Evolutionary conservation across 306 rosid species (phyloP), one percentile per base, ranked within the genome.

Genomic region (Fagus crenata): DNA sequence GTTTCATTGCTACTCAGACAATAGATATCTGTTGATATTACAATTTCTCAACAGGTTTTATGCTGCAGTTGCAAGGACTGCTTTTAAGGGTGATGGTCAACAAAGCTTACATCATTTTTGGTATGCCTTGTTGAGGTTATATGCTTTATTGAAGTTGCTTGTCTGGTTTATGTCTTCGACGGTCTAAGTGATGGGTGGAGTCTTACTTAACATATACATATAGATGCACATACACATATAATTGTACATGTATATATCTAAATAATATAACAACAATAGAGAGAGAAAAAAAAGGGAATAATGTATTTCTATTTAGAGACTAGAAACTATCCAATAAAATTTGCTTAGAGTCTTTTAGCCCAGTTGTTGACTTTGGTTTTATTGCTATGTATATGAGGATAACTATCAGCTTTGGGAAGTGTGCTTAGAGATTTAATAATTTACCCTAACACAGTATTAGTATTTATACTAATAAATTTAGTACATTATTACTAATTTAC

Each of bases 61-160:
- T 81, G 91, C 96, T 74, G 98, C 91, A 1, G 80, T 90, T 77
- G 97, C 90, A 17, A 89, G 76, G 85, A 95, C 98, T 31, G 97
- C 97, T 82, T 95, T 95, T 78, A 95, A 95, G 96, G 96, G 97
- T 67, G 98, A 95, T 80, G 88, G 97, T 72, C 97, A 95, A 82
- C 92, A 89, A 82, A 95, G 96, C 82, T 89, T 95, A 77, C 98
- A 95, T 88, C 91, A 90, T 82, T 95, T 95, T 87, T 92, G 98
- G 98, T 95, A 92, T 76, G 85, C 72, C 53, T 43, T 79, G 40
- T 43, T 60, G 83, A 77, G 63, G 18, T 81, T n/a, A 65, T 37
- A 65, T 39, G 32, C 37, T 65, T 65, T 6, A 37, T 7, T 65
- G 42, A 36, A 63, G 69, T 63, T 58, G 4, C 51, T 46, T 28